phyloP scores from a whole-genome alignment of 2,329 filamentous ascomycete genomes.

The Phoma sp. region DNA sequence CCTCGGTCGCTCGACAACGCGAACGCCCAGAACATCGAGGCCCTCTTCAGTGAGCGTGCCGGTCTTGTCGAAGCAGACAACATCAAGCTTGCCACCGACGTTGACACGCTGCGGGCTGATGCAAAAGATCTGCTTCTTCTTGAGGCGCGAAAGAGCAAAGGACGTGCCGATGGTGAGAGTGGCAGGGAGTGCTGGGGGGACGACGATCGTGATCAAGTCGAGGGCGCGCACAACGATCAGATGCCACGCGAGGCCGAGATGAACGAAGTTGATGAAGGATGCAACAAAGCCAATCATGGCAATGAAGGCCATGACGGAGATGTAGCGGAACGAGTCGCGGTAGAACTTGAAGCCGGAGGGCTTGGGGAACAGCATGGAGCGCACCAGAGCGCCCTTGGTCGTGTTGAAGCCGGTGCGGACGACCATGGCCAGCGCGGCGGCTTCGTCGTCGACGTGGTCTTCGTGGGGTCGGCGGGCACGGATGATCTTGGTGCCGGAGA shows the following conservation, averaged over 20 bases:
- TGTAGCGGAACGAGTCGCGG: constrained; percentile 95
- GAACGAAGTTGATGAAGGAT: constrained; percentile 92
- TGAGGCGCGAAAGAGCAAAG: constrained; percentile 86
- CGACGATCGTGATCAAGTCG: constrained; percentile 96
- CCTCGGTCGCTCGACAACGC: constrained; percentile 71
- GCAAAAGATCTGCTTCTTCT: constrained; percentile 91
- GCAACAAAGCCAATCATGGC: constrained; percentile 86
- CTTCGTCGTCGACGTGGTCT: constrained; percentile 83
- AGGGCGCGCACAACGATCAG: constrained; percentile 90
- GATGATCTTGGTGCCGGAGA: constrained; percentile 94
- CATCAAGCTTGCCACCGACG: constrained; percentile 91
- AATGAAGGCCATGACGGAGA: constrained; percentile 91
- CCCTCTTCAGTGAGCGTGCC: constrained; percentile 98
- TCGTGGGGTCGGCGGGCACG: constrained; percentile 88
- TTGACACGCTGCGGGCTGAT: constrained; percentile 98
- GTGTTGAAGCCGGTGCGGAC: constrained; percentile 96
- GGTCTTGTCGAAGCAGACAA: constrained; percentile 98
- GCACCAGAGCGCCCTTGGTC: constrained; percentile 92
- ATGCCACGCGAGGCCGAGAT: constrained; percentile 82
- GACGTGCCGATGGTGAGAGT: constrained; percentile 96
- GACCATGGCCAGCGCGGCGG: constrained; percentile 88
- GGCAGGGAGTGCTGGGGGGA: constrained; percentile 91
- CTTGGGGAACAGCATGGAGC: constrained; percentile 98
- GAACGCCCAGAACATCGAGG: constrained; percentile 87
- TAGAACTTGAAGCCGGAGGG: constrained; percentile 99